Evolutionary conservation across 805 yeast species (phyloP).

Genomic region (Metschnikowia peoriensis): DNA sequence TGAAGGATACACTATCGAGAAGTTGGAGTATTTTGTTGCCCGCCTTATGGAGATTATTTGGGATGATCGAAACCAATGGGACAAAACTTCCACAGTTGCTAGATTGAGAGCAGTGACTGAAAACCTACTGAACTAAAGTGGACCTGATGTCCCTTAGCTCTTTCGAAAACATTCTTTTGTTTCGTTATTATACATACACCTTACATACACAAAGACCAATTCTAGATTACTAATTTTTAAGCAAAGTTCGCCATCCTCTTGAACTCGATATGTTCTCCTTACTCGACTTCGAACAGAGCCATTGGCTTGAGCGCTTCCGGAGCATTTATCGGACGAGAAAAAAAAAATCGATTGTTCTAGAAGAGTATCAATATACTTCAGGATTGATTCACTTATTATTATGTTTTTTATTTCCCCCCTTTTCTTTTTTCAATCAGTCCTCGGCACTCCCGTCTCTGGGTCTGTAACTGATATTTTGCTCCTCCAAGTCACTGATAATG

Average conservation of each 20-base stretch:
- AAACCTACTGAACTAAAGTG: background rate
- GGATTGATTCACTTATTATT: no score
- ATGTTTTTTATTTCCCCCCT: background rate
- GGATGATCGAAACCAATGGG: conserved; percentile 54
- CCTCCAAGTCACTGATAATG: conserved; percentile 66
- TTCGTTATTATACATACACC: conserved; percentile 1
- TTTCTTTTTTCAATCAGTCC: conserved; percentile 34
- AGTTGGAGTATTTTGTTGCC: conserved; percentile 51
- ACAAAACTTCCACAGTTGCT: conserved; percentile 39
- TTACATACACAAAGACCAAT: background rate
- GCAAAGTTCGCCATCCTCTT: no score
- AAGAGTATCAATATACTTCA: no score
- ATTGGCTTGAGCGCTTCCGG: background rate
- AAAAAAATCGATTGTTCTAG: no score
- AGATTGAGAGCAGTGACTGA: conserved; percentile 25
- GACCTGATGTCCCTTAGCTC: background rate
- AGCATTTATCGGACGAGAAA: background rate
- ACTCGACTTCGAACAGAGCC: background rate
- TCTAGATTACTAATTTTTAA: no score
- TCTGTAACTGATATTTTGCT: conserved; percentile 77
- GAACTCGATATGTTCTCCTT: no score
- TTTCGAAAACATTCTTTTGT: background rate
- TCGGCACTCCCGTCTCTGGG: conserved; percentile 92
- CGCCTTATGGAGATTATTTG: conserved; percentile 69
- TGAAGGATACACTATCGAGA: conserved; percentile 34